A percentile compares a stretch with the other conserved stretches of the same genome.
phyloP scores from a whole-genome alignment of 352 stramenopile genomes.

The Phytopythium boreale region DNA sequence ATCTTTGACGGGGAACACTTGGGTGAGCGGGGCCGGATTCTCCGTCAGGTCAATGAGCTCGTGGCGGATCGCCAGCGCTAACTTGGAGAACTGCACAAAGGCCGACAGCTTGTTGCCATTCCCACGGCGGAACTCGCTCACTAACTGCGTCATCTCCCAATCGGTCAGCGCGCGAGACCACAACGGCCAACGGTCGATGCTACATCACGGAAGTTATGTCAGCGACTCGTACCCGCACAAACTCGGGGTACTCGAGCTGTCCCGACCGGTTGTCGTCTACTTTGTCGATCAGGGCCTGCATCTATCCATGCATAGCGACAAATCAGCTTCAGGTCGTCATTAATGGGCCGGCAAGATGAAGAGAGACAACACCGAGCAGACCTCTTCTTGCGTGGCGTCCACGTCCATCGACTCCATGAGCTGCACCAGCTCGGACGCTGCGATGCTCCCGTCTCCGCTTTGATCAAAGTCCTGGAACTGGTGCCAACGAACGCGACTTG shows the following conservation, averaged over 20 bases:
- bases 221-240: slow-evolving; percentile 66
- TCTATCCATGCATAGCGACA: slow-evolving; percentile 13
- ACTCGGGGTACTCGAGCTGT: slow-evolving; percentile 64
- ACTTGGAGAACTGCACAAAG: slow-evolving; percentile 68
- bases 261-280: slow-evolving; percentile 71
- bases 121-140: slow-evolving; percentile 58
- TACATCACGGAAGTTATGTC: no score
- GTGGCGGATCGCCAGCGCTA: slow-evolving; percentile 43
- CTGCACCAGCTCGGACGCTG: slow-evolving; percentile 41
- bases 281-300: slow-evolving; percentile 63
- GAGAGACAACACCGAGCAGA: slow-evolving; percentile 1
- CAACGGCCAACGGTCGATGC: no score
- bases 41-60: slow-evolving; percentile 36
- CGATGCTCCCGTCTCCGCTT: slow-evolving; percentile 61
- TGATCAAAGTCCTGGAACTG: slow-evolving; percentile 72
- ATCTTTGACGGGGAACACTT: slow-evolving; percentile 44
- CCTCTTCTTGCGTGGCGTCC: slow-evolving; percentile 38
- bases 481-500: background rate
- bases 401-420: slow-evolving; percentile 73
- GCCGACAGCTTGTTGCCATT: slow-evolving; percentile 54
- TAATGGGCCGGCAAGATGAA: background rate
- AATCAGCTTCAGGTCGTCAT: background rate
- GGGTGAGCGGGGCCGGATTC: slow-evolving; percentile 25
- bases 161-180: background rate
- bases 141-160: slow-evolving; percentile 25